Conservation (phyloP, 129 eudicot genomes). For the Calendula officinalis region DNA sequence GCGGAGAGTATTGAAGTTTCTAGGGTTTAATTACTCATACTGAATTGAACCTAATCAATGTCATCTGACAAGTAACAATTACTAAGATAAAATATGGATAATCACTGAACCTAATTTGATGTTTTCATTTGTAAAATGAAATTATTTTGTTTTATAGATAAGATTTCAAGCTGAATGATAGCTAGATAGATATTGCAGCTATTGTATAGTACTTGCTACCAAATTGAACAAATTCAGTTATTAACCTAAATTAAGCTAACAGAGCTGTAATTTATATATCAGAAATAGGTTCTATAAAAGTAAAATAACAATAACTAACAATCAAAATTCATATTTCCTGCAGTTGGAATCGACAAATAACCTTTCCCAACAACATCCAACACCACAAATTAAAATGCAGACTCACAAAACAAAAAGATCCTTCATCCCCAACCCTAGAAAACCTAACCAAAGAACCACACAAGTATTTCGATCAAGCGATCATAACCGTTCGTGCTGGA, state of each 20-base stretch:
- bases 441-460: constrained; percentile 63
- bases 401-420: constrained; percentile 56
- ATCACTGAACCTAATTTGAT: not conserved
- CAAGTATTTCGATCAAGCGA: constrained; percentile 85
- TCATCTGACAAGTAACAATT: not conserved
- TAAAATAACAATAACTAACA: not conserved
- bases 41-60: constrained; percentile 6
- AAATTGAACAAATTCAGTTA: no score
- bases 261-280: no score
- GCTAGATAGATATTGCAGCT: constrained; percentile 7
- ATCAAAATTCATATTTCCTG: not conserved
- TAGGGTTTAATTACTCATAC: constrained; percentile 23
- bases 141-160: constrained; percentile 2
- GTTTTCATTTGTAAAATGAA: not conserved
- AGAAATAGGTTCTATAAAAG: no score
- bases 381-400: constrained; percentile 35
- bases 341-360: constrained; percentile 44
- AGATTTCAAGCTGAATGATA: constrained; percentile 5
- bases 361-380: constrained; percentile 17
- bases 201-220: not conserved
- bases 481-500: constrained; percentile 87
- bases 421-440: constrained; percentile 53
- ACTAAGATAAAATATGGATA: not conserved
- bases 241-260: no score
- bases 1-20: not conserved